These are phyloP conservation scores for Sclerotiophoma versabilis DNA, from an alignment of 2,329 filamentous ascomycete species.

Conservation along the genomic window DNA sequence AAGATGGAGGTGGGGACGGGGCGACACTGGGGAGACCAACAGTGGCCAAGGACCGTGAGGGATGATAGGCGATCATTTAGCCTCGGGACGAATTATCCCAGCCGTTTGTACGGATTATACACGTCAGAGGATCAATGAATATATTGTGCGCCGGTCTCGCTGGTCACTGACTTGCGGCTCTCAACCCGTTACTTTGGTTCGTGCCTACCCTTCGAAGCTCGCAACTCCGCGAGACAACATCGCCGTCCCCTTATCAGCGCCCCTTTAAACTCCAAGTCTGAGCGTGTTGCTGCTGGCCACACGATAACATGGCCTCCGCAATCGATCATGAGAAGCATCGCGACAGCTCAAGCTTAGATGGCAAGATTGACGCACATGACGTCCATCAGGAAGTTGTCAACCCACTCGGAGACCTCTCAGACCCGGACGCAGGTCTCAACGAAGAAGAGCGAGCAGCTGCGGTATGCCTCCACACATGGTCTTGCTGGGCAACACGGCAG, in stretches of 20 bases:
- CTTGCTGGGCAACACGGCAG: neutral
- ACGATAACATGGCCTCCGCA: slow-evolving; percentile 30
- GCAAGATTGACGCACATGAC: slow-evolving; percentile 26
- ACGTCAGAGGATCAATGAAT: slow-evolving; percentile 13
- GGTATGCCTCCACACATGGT: slow-evolving; percentile 54
- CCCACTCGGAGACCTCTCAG: slow-evolving; percentile 45
- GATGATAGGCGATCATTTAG: slow-evolving; percentile 23
- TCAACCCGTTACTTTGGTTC: neutral
- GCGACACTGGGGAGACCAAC: slow-evolving; percentile 3
- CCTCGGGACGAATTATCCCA: slow-evolving; percentile 17
- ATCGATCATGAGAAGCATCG: slow-evolving; percentile 24
- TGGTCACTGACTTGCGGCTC: slow-evolving; percentile 17
- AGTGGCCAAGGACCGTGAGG: slow-evolving; percentile 1
- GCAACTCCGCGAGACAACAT: neutral
- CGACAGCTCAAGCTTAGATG: slow-evolving; percentile 30
- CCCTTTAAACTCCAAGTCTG: neutral
- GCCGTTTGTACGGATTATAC: slow-evolving; percentile 4
- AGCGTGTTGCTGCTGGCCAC: neutral
- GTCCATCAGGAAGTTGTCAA: slow-evolving; percentile 18
- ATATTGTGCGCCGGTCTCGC: slow-evolving; percentile 4
- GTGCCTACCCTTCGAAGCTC: neutral
- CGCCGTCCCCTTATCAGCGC: neutral
- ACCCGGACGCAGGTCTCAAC: slow-evolving; percentile 70
- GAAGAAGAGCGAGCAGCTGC: slow-evolving; percentile 67
- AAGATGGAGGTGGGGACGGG: slow-evolving; percentile 20